phyloP scores from a whole-genome alignment of 768 basidiomycete species.

The Leccinum uliginosum region DNA sequence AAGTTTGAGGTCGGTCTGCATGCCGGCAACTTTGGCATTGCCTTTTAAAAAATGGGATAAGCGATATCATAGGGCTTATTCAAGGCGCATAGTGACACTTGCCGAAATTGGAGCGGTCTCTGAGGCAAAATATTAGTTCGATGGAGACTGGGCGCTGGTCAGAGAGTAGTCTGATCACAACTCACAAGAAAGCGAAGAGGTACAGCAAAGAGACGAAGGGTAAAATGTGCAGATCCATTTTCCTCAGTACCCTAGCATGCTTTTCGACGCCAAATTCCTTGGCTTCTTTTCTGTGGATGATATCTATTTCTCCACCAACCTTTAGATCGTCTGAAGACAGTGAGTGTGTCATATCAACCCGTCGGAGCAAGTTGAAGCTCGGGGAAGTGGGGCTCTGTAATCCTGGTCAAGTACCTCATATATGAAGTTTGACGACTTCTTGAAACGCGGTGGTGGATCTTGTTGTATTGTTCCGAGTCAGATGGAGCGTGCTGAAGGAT shows the following conservation, averaged over 20 bases:
- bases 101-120: slow-evolving; percentile 45
- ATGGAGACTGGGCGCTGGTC: not conserved
- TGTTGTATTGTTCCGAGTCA: not conserved
- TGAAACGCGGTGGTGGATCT: not conserved
- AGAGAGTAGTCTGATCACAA: not conserved
- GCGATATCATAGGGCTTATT: not conserved
- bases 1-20: slow-evolving; percentile 36
- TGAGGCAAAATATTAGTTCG: slow-evolving; percentile 7
- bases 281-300: slow-evolving; percentile 9
- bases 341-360: slow-evolving; percentile 3
- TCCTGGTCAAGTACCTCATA: not conserved
- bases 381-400: not conserved
- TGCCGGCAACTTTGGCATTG: slow-evolving; percentile 43
- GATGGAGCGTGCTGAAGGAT: not conserved
- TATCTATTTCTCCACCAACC: slow-evolving; percentile 2
- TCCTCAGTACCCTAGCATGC: not conserved
- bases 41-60: slow-evolving; percentile 24
- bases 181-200: not conserved
- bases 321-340: not conserved
- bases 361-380: not conserved
- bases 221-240: not conserved
- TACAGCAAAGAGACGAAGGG: not conserved
- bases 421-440: not conserved
- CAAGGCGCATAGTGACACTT: slow-evolving; percentile 8
- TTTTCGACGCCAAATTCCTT: not conserved